Evolutionary conservation across 2,329 filamentous ascomycete genomes (phyloP).

Genomic region (Aspergillus sp.): DNA sequence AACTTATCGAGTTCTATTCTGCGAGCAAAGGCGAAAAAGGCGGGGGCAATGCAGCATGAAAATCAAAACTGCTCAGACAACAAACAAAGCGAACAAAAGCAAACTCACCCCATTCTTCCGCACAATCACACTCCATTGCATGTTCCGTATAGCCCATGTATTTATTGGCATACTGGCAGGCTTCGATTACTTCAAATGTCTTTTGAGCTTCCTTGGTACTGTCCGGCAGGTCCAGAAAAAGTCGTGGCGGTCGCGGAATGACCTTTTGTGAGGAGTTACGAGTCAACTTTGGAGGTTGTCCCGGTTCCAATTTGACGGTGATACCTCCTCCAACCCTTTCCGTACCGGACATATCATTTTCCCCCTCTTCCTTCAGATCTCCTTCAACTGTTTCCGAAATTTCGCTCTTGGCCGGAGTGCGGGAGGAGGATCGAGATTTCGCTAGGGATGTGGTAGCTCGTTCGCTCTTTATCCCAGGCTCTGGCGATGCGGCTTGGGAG

Average conservation of each 20-base stretch:
- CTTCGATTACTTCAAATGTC: slow-evolving; percentile 76
- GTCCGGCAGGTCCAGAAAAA: slow-evolving; percentile 76
- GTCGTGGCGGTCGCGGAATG: slow-evolving; percentile 58
- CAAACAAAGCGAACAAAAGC: slow-evolving; percentile 1
- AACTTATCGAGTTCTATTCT: neutral
- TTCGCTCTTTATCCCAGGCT: slow-evolving; percentile 19
- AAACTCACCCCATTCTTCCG: slow-evolving; percentile 86
- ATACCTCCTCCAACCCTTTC: slow-evolving; percentile 61
- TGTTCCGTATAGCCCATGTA: slow-evolving; percentile 88
- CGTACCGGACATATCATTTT: slow-evolving; percentile 13
- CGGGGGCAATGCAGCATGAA: neutral
- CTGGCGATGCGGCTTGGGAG: slow-evolving; percentile 15
- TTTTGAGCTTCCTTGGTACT: slow-evolving; percentile 72
- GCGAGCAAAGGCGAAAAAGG: neutral
- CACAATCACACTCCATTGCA: slow-evolving; percentile 92
- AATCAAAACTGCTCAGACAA: slow-evolving; percentile 8
- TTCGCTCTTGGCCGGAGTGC: slow-evolving; percentile 33
- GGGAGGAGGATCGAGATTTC: slow-evolving; percentile 26
- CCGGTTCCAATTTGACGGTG: slow-evolving; percentile 62
- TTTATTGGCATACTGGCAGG: slow-evolving; percentile 90
- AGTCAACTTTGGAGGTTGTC: slow-evolving; percentile 68
- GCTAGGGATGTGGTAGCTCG: slow-evolving; percentile 16
- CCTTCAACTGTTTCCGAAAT: slow-evolving; percentile 14
- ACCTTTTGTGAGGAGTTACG: slow-evolving; percentile 74
- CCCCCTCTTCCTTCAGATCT: slow-evolving; percentile 26